These are phyloP conservation scores for Scheffersomyces ergatensis DNA, from an alignment of 805 yeast species.

Conservation along the genomic window DNA sequence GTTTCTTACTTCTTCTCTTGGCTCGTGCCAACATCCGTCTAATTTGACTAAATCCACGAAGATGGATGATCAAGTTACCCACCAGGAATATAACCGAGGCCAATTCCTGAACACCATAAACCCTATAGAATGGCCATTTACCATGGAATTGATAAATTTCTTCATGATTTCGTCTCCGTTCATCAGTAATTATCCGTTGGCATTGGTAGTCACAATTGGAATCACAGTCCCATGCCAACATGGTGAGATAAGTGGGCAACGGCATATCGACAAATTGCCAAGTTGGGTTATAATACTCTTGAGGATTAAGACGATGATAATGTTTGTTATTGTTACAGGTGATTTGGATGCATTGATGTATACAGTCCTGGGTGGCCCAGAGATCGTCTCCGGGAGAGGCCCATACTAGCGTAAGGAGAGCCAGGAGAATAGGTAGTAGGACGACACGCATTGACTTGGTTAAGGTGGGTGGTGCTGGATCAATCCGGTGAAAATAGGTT, in stretches of 20 bases:
- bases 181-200: constrained; percentile 68
- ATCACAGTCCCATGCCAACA: constrained; percentile 70
- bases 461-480: no score
- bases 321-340: constrained; percentile 29
- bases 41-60: constrained; percentile 39
- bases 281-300: constrained; percentile 23
- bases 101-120: constrained; percentile 81
- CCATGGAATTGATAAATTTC: constrained; percentile 88
- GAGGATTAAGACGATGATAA: constrained; percentile 14
- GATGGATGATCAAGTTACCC: constrained; percentile 48
- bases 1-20: constrained; percentile 2
- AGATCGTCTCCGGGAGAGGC: constrained; percentile 65
- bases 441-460: no score
- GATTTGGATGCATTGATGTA: constrained; percentile 45
- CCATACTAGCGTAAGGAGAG: background rate
- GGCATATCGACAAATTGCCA: constrained; percentile 38
- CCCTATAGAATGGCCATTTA: constrained; percentile 89
- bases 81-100: constrained; percentile 79
- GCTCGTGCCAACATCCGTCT: background rate
- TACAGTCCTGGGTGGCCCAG: constrained; percentile 55
- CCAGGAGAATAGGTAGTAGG: no score
- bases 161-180: constrained; percentile 45
- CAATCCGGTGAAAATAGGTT: no score
- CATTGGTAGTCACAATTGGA: constrained; percentile 92
- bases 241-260: constrained; percentile 37